These are phyloP conservation scores for Piper longum DNA, from an alignment of 164 flowering plant species.

Conservation along the genomic window DNA sequence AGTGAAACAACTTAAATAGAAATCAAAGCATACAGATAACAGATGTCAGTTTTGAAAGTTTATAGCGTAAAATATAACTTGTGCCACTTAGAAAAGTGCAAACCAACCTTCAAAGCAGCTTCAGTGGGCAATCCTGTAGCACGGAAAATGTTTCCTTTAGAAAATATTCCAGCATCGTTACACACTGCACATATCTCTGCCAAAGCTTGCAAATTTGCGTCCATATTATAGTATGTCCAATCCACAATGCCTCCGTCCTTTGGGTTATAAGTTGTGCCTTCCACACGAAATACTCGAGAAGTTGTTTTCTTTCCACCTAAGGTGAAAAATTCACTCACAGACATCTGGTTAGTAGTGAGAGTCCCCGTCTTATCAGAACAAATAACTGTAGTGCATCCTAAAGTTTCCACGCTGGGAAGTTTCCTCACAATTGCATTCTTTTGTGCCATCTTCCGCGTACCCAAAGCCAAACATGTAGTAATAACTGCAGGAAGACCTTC, in stretches of 20 bases:
- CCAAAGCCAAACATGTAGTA: conserved; percentile 82
- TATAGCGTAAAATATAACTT: background rate
- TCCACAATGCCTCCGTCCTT: conserved; percentile 79
- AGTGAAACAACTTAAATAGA: too few species aligned
- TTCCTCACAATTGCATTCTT: conserved; percentile 84
- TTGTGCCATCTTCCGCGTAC: conserved; percentile 86
- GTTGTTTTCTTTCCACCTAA: conserved; percentile 57
- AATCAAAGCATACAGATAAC: background rate
- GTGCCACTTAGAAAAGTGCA: background rate
- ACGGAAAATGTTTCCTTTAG: conserved; percentile 47
- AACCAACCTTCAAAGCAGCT: conserved; percentile 63
- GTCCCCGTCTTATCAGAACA: conserved; percentile 95
- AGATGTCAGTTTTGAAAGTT: background rate
- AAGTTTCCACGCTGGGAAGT: conserved; percentile 88
- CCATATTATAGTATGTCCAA: conserved; percentile 76
- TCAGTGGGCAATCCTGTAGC: conserved; percentile 92
- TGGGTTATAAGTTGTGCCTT: conserved; percentile 85
- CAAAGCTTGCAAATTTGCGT: conserved; percentile 62
- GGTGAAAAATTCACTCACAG: conserved; percentile 62
- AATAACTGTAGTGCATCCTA: conserved; percentile 88
- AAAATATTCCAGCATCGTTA: conserved; percentile 76
- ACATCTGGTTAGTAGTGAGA: conserved; percentile 89
- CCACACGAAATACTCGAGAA: conserved; percentile 47
- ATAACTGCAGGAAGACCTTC: conserved; percentile 96
- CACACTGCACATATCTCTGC: conserved; percentile 86